Conservation (phyloP, 2,329 filamentous ascomycete genomes). For the Xenosphaeropsis pyriputrescens region DNA sequence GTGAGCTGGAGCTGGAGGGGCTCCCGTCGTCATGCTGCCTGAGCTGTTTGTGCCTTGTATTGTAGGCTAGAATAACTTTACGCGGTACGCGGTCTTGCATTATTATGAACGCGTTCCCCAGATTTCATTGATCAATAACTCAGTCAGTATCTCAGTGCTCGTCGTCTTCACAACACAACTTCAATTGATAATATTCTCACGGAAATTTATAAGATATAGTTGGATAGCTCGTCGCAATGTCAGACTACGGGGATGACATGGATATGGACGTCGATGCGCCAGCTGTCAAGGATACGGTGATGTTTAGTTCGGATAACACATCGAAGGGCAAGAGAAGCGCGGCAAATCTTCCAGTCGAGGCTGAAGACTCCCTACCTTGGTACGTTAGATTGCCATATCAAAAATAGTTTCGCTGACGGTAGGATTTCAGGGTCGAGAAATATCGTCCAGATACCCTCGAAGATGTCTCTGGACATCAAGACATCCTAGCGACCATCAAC, state of each 20-base stretch:
- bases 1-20: too few relatives aligned
- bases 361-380: conserved; percentile 90
- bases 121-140: too few relatives aligned
- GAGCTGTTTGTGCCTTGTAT: not conserved
- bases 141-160: too few relatives aligned
- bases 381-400: conserved; percentile 21
- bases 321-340: conserved; percentile 84
- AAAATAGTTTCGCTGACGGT: conserved; percentile 5
- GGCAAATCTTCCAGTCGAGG: conserved; percentile 85
- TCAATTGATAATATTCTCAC: too few relatives aligned
- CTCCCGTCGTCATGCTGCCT: not conserved
- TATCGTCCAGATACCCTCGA: conserved; percentile 79
- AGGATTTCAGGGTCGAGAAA: conserved; percentile 68
- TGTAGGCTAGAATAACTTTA: not conserved
- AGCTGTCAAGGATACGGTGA: conserved; percentile 31
- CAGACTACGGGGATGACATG: conserved; percentile 50
- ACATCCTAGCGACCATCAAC: conserved; percentile 95
- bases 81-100: not conserved
- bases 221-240: conserved; percentile 21
- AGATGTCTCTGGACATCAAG: conserved; percentile 92
- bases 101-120: too few relatives aligned
- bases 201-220: too few relatives aligned
- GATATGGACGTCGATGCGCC: conserved; percentile 55
- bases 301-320: conserved; percentile 61
- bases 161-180: not conserved